Conservation (phyloP, 768 basidiomycete genomes). For the Leccinum boreale region DNA sequence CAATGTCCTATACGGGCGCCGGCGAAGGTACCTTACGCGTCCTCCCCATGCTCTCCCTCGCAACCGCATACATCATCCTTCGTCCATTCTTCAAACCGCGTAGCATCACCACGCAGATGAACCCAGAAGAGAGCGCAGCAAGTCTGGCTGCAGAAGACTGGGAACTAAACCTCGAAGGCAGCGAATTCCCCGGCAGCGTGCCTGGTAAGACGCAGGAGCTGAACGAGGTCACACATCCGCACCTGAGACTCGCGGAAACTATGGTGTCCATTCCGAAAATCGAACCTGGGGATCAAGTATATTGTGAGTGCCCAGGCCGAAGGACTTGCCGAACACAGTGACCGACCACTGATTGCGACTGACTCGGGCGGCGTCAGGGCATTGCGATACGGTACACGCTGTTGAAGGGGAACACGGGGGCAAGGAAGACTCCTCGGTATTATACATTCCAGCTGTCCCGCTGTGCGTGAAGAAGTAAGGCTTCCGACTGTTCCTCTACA, state of each 20-base stretch:
- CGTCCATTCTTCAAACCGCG: slow-evolving; percentile 62
- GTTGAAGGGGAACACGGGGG: slow-evolving; percentile 51
- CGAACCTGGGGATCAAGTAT: slow-evolving; percentile 62
- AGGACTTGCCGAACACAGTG: not conserved
- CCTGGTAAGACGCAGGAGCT: slow-evolving; percentile 56
- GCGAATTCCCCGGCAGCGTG: slow-evolving; percentile 53
- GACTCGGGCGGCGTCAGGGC: slow-evolving; percentile 36
- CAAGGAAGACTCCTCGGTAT: slow-evolving; percentile 47
- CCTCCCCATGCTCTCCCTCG: slow-evolving; percentile 52
- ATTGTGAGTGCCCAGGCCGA: slow-evolving; percentile 37
- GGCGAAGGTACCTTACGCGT: slow-evolving; percentile 62
- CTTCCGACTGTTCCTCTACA: not conserved
- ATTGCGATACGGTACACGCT: slow-evolving; percentile 54
- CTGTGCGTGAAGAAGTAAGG: slow-evolving; percentile 48
- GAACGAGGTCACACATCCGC: slow-evolving; percentile 56
- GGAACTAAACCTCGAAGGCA: slow-evolving; percentile 49
- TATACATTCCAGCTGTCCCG: slow-evolving; percentile 56
- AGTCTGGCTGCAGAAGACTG: slow-evolving; percentile 48
- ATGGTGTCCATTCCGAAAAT: slow-evolving; percentile 60
- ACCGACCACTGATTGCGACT: not conserved
- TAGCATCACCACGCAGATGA: not conserved
- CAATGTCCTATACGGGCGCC: slow-evolving; percentile 50
- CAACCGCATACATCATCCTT: slow-evolving; percentile 59
- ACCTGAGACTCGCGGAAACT: slow-evolving; percentile 50
- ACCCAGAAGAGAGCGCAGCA: not conserved